A percentile compares a stretch with the other conserved stretches of the same genome.
Evolutionary conservation across 495 filamentous ascomycete species (phyloP).

Genomic region (Trichoderma orchidacearum): DNA sequence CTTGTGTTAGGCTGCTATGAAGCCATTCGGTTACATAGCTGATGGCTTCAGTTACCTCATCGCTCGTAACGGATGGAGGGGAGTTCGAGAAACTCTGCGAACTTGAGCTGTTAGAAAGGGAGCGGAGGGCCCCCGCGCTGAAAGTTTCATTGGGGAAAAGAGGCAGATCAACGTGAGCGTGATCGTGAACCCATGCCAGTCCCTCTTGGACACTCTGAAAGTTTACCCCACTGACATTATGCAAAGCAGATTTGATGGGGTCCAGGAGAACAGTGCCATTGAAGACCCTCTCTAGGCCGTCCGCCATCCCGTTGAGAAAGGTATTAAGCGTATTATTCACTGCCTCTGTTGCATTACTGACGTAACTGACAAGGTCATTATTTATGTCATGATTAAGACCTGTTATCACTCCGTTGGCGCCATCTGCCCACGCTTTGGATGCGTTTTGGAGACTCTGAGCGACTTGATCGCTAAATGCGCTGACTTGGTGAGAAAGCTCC

Average conservation of each 20-base stretch:
- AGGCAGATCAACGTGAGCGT: constrained; percentile 76
- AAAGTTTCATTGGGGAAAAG: constrained; percentile 67
- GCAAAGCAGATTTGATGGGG: constrained; percentile 57
- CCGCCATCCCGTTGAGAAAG: constrained; percentile 61
- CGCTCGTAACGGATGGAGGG: constrained; percentile 50
- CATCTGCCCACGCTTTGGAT: constrained; percentile 61
- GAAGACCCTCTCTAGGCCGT: constrained; percentile 63
- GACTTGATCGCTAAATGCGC: constrained; percentile 69
- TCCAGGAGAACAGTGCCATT: constrained; percentile 61
- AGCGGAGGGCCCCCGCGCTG: constrained; percentile 59
- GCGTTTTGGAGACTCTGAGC: constrained; percentile 57
- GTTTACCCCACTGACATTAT: constrained; percentile 68
- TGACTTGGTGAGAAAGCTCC: constrained; percentile 59
- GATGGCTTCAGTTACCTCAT: constrained; percentile 71
- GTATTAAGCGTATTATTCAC: constrained; percentile 77
- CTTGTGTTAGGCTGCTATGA: constrained; percentile 47
- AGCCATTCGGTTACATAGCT: constrained; percentile 48
- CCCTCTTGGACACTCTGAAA: constrained; percentile 64
- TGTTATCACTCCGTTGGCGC: constrained; percentile 60
- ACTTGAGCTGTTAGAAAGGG: constrained; percentile 39
- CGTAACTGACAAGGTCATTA: constrained; percentile 75
- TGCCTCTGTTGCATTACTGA: constrained; percentile 63
- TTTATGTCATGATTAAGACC: constrained; percentile 64
- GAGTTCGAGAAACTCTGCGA: constrained; percentile 63
- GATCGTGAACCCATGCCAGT: constrained; percentile 75